Evolutionary conservation across 768 basidiomycete species (phyloP).

Genomic region (Russula olivacea): DNA sequence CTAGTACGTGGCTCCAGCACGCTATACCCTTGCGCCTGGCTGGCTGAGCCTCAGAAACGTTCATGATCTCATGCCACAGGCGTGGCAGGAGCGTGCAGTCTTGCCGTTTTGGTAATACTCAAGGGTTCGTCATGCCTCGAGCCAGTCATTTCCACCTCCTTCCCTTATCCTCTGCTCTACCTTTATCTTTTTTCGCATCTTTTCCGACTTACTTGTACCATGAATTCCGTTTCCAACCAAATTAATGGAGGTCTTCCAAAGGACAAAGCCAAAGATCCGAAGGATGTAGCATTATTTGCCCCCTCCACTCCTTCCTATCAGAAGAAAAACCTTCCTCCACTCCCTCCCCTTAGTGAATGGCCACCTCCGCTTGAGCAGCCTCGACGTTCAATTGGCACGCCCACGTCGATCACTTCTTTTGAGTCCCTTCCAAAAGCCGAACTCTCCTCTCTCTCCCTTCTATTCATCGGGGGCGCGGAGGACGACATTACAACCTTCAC

Average conservation of each 20-base stretch:
- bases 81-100: background rate
- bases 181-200: constrained; percentile 18
- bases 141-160: constrained; percentile 13
- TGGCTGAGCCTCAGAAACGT: no score
- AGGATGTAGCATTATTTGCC: constrained; percentile 29
- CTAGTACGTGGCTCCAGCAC: no score
- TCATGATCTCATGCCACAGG: no score
- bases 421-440: constrained; percentile 67
- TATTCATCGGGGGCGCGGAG: constrained; percentile 41
- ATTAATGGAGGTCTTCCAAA: constrained; percentile 59
- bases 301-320: constrained; percentile 26
- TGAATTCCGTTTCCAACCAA: constrained; percentile 81
- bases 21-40: no score
- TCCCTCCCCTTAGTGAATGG: constrained; percentile 63
- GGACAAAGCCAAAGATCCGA: constrained; percentile 52
- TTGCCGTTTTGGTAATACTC: background rate
- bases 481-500: constrained; percentile 25
- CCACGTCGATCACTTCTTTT: constrained; percentile 43
- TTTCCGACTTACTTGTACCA: constrained; percentile 30
- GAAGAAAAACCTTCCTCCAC: constrained; percentile 54
- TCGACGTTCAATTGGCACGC: constrained; percentile 10
- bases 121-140: constrained; percentile 7
- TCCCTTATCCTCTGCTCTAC: constrained; percentile 23
- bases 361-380: constrained; percentile 37
- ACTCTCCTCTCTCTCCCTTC: constrained; percentile 44